A percentile compares a stretch with the other conserved stretches of the same genome.
These are phyloP conservation scores for Leishmania mexicana DNA, from an alignment of 208 protist genomes.

Conservation along the genomic window DNA sequence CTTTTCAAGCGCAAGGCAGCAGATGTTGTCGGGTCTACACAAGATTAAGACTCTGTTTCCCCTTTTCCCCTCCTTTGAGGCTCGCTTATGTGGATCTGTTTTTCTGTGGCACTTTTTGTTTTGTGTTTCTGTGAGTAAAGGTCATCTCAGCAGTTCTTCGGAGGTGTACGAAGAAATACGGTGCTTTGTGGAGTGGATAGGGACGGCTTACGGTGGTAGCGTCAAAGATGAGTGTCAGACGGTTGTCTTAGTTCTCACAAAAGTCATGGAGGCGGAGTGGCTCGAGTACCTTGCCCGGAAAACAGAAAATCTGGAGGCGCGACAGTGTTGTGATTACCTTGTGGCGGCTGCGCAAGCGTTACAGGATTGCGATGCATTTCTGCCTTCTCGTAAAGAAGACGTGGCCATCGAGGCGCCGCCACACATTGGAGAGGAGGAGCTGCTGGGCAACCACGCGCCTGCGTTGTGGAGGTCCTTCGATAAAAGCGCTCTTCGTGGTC, in stretches of 20 bases:
- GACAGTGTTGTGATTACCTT: conserved; percentile 33
- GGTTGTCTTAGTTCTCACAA: conserved; percentile 36
- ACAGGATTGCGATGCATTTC: conserved; percentile 42
- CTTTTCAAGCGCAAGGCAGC: conserved; percentile 32
- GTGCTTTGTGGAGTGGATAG: conserved; percentile 50
- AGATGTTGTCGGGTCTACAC: conserved; percentile 46
- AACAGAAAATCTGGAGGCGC: conserved; percentile 29
- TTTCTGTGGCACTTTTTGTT: conserved; percentile 56
- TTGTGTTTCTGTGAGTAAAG: conserved; percentile 37
- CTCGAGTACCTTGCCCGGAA: conserved; percentile 48
- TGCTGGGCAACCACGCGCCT: conserved; percentile 26
- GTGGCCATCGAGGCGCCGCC: conserved; percentile 24
- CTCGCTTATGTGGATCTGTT: conserved; percentile 48
- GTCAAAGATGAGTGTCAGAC: conserved; percentile 41
- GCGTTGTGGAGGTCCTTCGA: conserved; percentile 34
- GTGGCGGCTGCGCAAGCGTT: conserved; percentile 37
- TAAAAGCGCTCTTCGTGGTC: conserved; percentile 12
- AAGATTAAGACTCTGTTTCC: conserved; percentile 35
- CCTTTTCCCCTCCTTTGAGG: conserved; percentile 44
- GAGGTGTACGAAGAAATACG: conserved; percentile 37
- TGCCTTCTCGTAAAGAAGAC: conserved; percentile 20
- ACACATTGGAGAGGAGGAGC: conserved; percentile 53
- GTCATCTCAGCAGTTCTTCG: conserved; percentile 37
- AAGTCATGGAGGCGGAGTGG: conserved; percentile 55
- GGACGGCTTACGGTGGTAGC: conserved; percentile 27